phyloP scores from a whole-genome alignment of 805 yeast species.

The Candida xiaguanensis region DNA sequence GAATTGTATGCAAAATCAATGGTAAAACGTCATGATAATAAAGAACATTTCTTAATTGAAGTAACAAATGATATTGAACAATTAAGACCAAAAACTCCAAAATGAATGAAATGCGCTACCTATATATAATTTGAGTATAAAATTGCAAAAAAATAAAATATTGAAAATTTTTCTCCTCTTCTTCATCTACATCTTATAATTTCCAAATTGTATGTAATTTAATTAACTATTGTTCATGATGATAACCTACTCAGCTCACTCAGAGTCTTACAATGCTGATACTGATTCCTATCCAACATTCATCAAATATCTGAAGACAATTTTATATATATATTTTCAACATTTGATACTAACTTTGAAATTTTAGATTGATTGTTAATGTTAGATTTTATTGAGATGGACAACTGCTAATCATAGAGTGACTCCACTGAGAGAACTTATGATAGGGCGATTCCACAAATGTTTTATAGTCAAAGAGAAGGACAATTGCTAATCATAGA shows the following conservation, averaged over 20 bases:
- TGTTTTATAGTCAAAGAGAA: too few species aligned
- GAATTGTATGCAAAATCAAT: conserved; percentile 30
- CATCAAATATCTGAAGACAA: conserved; percentile 33
- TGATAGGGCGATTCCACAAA: too few species aligned
- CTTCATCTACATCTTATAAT: not conserved
- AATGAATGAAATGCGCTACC: too few species aligned
- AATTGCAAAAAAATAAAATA: not conserved
- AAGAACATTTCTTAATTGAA: conserved; percentile 49
- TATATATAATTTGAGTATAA: too few species aligned
- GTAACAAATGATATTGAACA: conserved; percentile 70
- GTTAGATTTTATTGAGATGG: not conserved
- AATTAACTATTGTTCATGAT: conserved; percentile 38
- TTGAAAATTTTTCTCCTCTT: not conserved
- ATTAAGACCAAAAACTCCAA: conserved; percentile 81
- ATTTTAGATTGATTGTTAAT: not conserved
- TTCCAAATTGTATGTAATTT: too few species aligned
- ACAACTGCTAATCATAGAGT: too few species aligned
- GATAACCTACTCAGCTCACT: conserved; percentile 60
- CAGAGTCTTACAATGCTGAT: conserved; percentile 52
- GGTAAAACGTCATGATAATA: conserved; percentile 19
- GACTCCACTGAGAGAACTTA: too few species aligned
- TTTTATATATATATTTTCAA: not conserved
- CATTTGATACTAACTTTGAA: conserved; percentile 2
- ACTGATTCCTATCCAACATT: conserved; percentile 47
- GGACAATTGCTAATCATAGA: too few species aligned